A percentile compares a stretch with the other conserved stretches of the same genome.
These are phyloP conservation scores for Penstemon newberryi DNA, from an alignment of 257 asterid genomes.

Conservation along the genomic window DNA sequence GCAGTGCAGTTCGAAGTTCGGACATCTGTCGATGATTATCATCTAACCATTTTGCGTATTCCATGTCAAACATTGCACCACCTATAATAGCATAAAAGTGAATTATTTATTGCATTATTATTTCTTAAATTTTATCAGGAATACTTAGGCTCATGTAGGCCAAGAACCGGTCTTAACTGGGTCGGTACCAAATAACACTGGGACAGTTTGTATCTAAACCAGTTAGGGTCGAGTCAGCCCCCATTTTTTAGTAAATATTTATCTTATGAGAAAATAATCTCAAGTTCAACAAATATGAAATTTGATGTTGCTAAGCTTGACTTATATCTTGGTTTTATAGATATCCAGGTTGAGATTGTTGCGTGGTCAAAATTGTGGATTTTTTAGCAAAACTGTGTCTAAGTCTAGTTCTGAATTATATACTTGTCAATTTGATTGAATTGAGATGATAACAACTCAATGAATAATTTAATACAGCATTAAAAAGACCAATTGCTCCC, in stretches of 20 bases:
- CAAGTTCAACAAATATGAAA: not conserved
- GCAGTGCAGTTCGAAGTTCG: slow-evolving; percentile 77
- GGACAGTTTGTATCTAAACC: slow-evolving; percentile 23
- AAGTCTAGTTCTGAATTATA: slow-evolving; percentile 22
- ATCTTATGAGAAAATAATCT: not conserved
- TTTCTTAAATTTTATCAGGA: too few relatives aligned
- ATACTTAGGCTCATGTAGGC: too few relatives aligned
- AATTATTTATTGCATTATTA: not conserved
- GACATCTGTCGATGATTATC: slow-evolving; percentile 77
- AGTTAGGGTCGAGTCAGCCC: not conserved
- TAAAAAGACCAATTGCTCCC: slow-evolving; percentile 20
- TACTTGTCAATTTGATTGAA: slow-evolving; percentile 36
- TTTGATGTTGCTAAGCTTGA: slow-evolving; percentile 1
- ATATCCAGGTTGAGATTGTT: slow-evolving; percentile 16
- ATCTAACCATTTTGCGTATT: slow-evolving; percentile 86
- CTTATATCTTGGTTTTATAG: slow-evolving; percentile 17
- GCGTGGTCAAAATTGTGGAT: slow-evolving; percentile 31
- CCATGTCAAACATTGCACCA: slow-evolving; percentile 89
- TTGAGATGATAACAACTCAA: slow-evolving; percentile 3
- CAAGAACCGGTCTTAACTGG: too few relatives aligned
- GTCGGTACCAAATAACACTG: not conserved
- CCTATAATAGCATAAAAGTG: slow-evolving; percentile 37
- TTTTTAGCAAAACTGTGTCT: slow-evolving; percentile 27
- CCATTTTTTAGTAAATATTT: too few relatives aligned
- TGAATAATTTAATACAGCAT: not conserved